Base-by-base conservation (phyloP, 202 grass and related monocot species). In the Setaria viridis region DNA sequence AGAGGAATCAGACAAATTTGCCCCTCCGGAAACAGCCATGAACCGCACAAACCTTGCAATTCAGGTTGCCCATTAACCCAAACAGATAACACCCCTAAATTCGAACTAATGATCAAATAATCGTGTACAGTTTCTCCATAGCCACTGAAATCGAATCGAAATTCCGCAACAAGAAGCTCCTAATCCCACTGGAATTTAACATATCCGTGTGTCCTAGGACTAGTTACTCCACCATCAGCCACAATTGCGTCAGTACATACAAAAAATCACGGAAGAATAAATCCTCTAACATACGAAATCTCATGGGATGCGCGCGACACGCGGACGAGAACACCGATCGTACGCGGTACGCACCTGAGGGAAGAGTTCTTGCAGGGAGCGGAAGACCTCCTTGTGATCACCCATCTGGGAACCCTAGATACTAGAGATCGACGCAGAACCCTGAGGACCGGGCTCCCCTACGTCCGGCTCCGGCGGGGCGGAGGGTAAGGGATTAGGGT, bases 321-420 rank as follows among this genome's bases (percentile, higher is more conserved):
- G 37, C 30, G n/a, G 47, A 70, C 33, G 41, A 46, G 58, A 58
- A 41, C 5, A 69, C 3, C 75, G 55, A 70, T 63, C 71, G 48
- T 42, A 11, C 50, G 41, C 54, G 92, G 48, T 42, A 11, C 50
- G 41, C 54, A 94, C 93, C 87, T 94, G 78, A 51, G 90, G 90
- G 81, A 94, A 94, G 21, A 94, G 67, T 67, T 94, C 93, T 41
- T 62, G 62, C 13, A 94, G 93, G 59, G 93, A 94, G 71, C 63
- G 70, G 69, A 94, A 94, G 63, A 94, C 79, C 85, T 66, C 57
- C 87, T 54, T 83, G 78, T 82, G 84, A 87, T 91, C 85, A 35
- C 76, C 80, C 89, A 91, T 91, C 69, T 56, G 54, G 29, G 70
- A 84, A 90, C 29, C 80, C 50, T 45, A 60, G 32, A 25, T 30